phyloP scores from a whole-genome alignment of 805 yeast genomes.

The Saccharomycopsis babjevae region DNA sequence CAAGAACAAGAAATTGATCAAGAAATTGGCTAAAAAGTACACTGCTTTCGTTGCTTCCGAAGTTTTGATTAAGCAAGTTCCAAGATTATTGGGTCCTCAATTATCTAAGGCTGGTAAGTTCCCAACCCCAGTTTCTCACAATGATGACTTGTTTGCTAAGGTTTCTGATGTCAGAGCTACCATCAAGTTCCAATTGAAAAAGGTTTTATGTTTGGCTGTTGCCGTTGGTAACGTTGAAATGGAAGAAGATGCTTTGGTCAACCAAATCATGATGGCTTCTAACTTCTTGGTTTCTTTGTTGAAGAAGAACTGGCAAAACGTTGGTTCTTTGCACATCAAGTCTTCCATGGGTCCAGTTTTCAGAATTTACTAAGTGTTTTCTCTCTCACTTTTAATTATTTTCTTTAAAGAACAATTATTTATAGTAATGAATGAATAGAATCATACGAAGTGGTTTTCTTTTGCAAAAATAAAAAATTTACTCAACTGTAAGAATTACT shows the following conservation, averaged over 20 bases:
- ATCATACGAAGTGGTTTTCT: background rate
- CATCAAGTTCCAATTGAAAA: slow-evolving; percentile 99
- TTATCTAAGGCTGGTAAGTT: slow-evolving; percentile 99
- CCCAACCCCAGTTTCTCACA: slow-evolving; percentile 99
- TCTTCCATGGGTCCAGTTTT: slow-evolving; percentile 99
- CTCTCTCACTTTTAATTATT: slow-evolving; percentile 16
- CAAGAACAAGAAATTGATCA: slow-evolving; percentile 99
- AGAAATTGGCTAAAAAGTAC: slow-evolving; percentile 99
- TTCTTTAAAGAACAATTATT: background rate
- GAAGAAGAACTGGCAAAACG: slow-evolving; percentile 99
- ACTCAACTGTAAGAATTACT: background rate
- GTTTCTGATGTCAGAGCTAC: slow-evolving; percentile 97
- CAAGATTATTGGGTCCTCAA: slow-evolving; percentile 99
- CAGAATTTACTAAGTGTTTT: slow-evolving; percentile 82
- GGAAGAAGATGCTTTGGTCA: slow-evolving; percentile 92
- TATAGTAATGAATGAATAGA: background rate
- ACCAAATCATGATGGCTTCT: slow-evolving; percentile 97
- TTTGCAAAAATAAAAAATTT: background rate
- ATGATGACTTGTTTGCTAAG: slow-evolving; percentile 94
- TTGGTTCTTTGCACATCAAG: slow-evolving; percentile 97
- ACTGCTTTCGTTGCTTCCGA: slow-evolving; percentile 99
- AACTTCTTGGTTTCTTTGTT: slow-evolving; percentile 98
- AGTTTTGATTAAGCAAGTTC: slow-evolving; percentile 98
- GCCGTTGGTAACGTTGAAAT: slow-evolving; percentile 99
- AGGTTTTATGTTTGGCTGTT: slow-evolving; percentile 98